Percentiles rank a stretch among this genome's conserved stretches.
Conservation (phyloP, 805 yeast species). For the Kodamaea kaohsiungensis region DNA sequence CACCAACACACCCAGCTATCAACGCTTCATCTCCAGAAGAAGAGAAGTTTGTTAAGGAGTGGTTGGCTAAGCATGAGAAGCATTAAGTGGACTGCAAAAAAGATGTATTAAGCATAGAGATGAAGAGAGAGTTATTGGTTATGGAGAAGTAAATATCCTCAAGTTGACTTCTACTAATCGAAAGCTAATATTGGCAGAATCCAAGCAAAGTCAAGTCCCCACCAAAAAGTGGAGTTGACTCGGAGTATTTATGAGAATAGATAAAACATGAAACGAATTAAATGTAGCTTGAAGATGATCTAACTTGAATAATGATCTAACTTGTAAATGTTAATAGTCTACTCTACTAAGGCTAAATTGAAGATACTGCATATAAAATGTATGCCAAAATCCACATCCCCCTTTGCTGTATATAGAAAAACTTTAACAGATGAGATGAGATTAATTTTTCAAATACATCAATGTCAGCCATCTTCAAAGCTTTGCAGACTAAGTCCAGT, state of each 20-base stretch:
- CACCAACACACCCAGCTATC: conserved; percentile 65
- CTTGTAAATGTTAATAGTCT: background rate
- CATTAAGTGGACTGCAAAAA: conserved; percentile 10
- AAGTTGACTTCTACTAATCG: background rate
- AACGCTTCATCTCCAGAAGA: conserved; percentile 84
- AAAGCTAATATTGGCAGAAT: background rate
- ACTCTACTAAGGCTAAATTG: background rate
- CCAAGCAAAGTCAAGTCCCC: background rate
- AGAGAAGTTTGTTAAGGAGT: conserved; percentile 72
- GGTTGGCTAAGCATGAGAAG: conserved; percentile 58
- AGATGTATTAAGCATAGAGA: background rate
- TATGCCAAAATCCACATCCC: background rate
- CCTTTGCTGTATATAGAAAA: background rate
- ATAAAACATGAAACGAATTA: background rate
- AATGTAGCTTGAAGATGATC: too few species aligned
- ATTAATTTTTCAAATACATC: conserved; percentile 30
- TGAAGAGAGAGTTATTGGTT: background rate
- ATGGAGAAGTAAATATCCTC: background rate
- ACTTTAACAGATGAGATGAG: conserved; percentile 7
- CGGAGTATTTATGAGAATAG: conserved; percentile 3
- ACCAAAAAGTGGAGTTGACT: background rate
- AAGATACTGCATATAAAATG: background rate
- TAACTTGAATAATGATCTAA: too few species aligned
- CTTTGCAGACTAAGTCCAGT: conserved; percentile 46
- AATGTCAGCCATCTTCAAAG: conserved; percentile 49